Evolutionary conservation across 768 basidiomycete species (phyloP), one percentile per base, ranked within the genome.

Genomic region (Lactarius hengduanensis): DNA sequence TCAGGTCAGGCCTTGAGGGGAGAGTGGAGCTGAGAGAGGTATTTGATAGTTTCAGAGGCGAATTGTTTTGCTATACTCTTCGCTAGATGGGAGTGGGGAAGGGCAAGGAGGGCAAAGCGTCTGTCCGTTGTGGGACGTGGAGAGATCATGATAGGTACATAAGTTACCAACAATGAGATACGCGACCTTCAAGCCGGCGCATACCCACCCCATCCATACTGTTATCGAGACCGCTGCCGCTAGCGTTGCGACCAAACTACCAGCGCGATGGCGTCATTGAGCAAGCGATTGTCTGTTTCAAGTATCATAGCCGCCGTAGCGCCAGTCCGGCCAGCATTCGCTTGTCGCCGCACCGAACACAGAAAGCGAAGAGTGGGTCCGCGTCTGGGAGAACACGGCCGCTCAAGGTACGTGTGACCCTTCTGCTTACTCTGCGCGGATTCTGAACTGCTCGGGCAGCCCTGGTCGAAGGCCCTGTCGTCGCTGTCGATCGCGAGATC

Each of bases 381-480:
- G 79, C 63, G 77, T 79, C 16, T 92, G 90, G 90, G 76, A 78
- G 66, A 69, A 71, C 2, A 80, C 86, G 20, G 73, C 80, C 40
- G 89, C 87, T 3, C 80, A 81, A 80, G 88, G 90, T 88, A 63
- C 56, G 79, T 70, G 53, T 30, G 45, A 36, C 47, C 20, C 50
- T 18, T 26, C 45, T 56, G 8, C 18, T 4, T 56, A 4, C 20
- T 34, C 55, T 8, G 3, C 8, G 8, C 2, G 18, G 18, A 4
- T 56, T n/a, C 32, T 30, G 20, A 56, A 8, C 55, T 32, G 18
- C 20, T 18, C 10, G 8, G 32, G 10, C 38, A 92, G 91, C 90
- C 73, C 79, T 92, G 30, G 86, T 91, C 68, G 89, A 91, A 73
- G 82, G 82, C 54, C 84, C 83, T 3, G 81, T 92, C 57, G 83